These are phyloP conservation scores for Fusarium sp. DNA, from an alignment of 2,329 filamentous ascomycete genomes.

Conservation along the genomic window DNA sequence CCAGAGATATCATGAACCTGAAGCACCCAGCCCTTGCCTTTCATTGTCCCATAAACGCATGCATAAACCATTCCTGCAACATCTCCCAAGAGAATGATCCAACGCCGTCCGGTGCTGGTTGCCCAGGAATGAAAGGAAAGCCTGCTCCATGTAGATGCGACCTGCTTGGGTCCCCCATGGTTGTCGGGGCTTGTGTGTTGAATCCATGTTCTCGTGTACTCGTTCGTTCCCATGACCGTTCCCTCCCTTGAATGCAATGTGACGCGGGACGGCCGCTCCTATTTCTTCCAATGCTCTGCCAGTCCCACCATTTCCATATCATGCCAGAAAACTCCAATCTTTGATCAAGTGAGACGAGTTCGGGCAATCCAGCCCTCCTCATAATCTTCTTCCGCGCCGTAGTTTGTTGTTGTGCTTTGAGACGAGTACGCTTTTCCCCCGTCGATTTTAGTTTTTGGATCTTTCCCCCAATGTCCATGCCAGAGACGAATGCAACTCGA, in stretches of 20 bases:
- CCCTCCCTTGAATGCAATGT: slow-evolving; percentile 38
- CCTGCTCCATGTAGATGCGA: slow-evolving; percentile 28
- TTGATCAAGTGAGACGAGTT: slow-evolving; percentile 15
- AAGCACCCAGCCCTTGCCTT: slow-evolving; percentile 10
- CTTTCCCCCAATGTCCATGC: neutral
- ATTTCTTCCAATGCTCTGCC: slow-evolving; percentile 37
- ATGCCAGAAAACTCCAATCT: slow-evolving; percentile 37
- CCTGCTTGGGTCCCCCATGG: slow-evolving; percentile 24
- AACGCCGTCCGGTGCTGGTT: slow-evolving; percentile 31
- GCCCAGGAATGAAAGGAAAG: slow-evolving; percentile 21
- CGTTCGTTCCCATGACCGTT: slow-evolving; percentile 36
- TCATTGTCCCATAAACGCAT: slow-evolving; percentile 11
- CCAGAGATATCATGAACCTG: neutral
- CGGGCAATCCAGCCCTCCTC: slow-evolving; percentile 10
- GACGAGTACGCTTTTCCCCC: neutral
- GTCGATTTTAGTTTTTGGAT: neutral
- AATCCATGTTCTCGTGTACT: slow-evolving; percentile 41
- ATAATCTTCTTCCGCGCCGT: slow-evolving; percentile 11
- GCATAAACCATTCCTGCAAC: slow-evolving; percentile 5
- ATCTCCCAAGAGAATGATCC: slow-evolving; percentile 24
- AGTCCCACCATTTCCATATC: slow-evolving; percentile 18
- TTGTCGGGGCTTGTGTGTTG: slow-evolving; percentile 39
- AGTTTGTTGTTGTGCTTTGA: neutral
- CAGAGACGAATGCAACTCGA: neutral
- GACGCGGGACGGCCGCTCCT: slow-evolving; percentile 33